Percentiles rank a stretch among this genome's conserved stretches.
Evolutionary conservation across 352 stramenopile species (phyloP).

Genomic region (Elongisporangium undulatum): DNA sequence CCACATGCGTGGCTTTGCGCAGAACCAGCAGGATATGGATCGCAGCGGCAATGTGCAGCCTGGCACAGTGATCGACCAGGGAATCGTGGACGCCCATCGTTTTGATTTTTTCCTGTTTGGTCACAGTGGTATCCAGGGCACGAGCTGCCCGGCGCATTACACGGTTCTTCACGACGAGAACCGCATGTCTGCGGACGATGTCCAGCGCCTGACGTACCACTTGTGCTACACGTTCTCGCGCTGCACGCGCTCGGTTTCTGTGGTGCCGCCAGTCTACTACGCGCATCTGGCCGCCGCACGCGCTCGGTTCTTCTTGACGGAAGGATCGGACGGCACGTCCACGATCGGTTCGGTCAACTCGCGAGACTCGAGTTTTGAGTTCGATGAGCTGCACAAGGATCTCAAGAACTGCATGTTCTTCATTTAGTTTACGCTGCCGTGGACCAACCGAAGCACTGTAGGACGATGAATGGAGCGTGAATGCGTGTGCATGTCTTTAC

Average conservation of each 20-base stretch:
- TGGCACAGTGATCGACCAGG: conserved; percentile 77
- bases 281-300: conserved; percentile 76
- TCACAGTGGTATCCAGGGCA: conserved; percentile 79
- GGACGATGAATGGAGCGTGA: background rate
- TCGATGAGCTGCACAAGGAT: conserved; percentile 52
- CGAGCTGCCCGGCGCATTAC: conserved; percentile 84
- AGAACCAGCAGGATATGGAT: conserved; percentile 36
- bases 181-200: conserved; percentile 57
- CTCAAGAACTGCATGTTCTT: conserved; percentile 72
- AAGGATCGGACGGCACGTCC: conserved; percentile 50
- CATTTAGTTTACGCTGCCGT: conserved; percentile 22
- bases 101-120: conserved; percentile 88
- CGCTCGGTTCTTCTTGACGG: conserved; percentile 78
- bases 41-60: conserved; percentile 71
- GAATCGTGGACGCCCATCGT: conserved; percentile 78
- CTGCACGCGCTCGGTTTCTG: conserved; percentile 85
- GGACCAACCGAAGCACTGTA: background rate
- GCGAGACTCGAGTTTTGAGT: conserved; percentile 54
- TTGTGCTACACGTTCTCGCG: conserved; percentile 85
- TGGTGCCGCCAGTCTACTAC: conserved; percentile 84
- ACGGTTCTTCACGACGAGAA: conserved; percentile 80
- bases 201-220: conserved; percentile 76
- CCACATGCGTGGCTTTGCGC: conserved; percentile 72
- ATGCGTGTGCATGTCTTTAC: background rate
- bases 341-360: conserved; percentile 58